These are phyloP conservation scores for Blastomyces percursus DNA, from an alignment of 2,329 filamentous ascomycete genomes.

Conservation along the genomic window DNA sequence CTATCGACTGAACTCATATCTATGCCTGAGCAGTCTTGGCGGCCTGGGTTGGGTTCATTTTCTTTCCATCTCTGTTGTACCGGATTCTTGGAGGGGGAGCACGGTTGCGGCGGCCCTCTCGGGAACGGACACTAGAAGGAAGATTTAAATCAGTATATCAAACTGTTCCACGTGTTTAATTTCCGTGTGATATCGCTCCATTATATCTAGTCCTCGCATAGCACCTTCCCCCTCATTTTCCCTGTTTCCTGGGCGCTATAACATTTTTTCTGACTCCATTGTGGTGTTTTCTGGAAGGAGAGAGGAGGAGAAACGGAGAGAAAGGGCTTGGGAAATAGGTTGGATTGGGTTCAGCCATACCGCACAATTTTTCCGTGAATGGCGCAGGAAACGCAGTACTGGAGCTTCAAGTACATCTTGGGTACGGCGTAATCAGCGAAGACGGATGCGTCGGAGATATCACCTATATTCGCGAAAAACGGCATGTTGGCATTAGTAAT, in stretches of 20 bases:
- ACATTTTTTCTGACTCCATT: background rate
- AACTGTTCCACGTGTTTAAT: background rate
- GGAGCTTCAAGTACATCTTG: conserved; percentile 99
- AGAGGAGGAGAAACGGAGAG: background rate
- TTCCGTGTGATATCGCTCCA: background rate
- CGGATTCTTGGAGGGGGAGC: conserved; percentile 92
- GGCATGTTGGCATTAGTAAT: conserved; percentile 5
- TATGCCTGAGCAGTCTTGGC: conserved; percentile 47
- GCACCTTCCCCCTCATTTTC: background rate
- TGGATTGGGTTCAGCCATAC: conserved; percentile 51
- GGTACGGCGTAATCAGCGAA: conserved; percentile 98
- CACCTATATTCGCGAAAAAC: conserved; percentile 51
- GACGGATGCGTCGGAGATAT: conserved; percentile 99
- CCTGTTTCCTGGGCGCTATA: background rate
- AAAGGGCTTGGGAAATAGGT: background rate
- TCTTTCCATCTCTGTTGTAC: conserved; percentile 99
- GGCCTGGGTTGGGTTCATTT: conserved; percentile 79
- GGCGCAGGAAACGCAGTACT: conserved; percentile 99
- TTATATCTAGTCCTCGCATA: too few relatives aligned
- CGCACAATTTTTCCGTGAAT: conserved; percentile 99
- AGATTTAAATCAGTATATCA: background rate
- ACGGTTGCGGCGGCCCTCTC: conserved; percentile 95
- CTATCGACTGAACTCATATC: conserved; percentile 1
- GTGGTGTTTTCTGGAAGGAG: background rate
- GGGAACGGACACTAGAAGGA: conserved; percentile 74